phyloP scores from a whole-genome alignment of 345 rosid species.

The Eucalyptus regnans region DNA sequence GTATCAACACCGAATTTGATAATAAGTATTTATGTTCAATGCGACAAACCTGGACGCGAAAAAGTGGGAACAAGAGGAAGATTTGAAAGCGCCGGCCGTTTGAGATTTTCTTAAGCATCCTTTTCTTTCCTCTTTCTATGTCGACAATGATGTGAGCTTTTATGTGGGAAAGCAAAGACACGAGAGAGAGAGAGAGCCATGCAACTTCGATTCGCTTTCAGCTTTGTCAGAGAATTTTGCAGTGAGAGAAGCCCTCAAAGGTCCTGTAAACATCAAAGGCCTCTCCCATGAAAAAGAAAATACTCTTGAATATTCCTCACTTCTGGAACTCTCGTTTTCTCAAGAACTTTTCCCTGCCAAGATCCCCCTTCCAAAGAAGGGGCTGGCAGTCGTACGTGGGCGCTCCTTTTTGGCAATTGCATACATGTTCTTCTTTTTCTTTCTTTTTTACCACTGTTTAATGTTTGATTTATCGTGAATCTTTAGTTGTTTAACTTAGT shows the following conservation, averaged over 20 bases:
- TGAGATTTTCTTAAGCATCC: not conserved
- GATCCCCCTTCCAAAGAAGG: not conserved
- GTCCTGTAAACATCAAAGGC: not conserved
- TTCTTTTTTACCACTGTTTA: not conserved
- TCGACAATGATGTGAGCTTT: not conserved
- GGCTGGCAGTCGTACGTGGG: not conserved
- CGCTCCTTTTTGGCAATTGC: not conserved
- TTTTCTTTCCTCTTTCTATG: not conserved
- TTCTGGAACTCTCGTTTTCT: not conserved
- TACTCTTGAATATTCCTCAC: not conserved
- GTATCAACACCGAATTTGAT: not conserved
- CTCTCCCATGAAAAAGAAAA: not conserved
- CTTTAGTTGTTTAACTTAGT: not conserved
- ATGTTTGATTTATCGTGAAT: not conserved
- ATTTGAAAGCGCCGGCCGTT: not conserved
- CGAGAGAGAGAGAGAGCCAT: not conserved
- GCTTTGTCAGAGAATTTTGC: not conserved
- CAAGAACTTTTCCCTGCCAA: not conserved
- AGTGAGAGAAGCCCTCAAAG: not conserved
- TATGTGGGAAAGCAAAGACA: not conserved
- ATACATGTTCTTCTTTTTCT: not conserved
- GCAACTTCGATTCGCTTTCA: not conserved
- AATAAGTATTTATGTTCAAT: not conserved
- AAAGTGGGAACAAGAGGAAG: not conserved
- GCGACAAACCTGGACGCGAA: not conserved